Evolutionary conservation across 805 yeast genomes (phyloP), one percentile per base, ranked within the genome.

Genomic region (Kuraishia piskuri): DNA sequence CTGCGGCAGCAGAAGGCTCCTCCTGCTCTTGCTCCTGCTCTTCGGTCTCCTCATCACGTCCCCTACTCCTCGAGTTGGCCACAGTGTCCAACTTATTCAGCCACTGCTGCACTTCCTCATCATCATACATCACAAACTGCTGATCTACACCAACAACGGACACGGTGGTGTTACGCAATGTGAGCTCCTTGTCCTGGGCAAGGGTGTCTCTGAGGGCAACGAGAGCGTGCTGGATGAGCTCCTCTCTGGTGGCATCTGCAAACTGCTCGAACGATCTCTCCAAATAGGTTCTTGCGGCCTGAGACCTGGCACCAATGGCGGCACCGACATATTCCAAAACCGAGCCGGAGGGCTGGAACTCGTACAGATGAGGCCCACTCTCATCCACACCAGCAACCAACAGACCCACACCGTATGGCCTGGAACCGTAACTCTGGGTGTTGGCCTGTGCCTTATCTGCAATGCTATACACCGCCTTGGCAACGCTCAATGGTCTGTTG

Each of bases 341-440:
- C 23, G 92, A 84, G 1, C 99, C 99, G 8, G 96, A 86, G 19
- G 99, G 99, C 67, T 88, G 92, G 71, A 94, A 94, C 74, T 94
- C 99, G 68, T 82, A 84, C 57, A 94, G 72, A 69, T 94, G 99
- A 8, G 98, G 87, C 14, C 99, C 99, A 26, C 90, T 80, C 66
- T 88, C 96, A 67, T 94, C 99, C 68, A 82, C 79, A 20, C 99
- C 99, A 17, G 88, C 84, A 50, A 94, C 80, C 55, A 94, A 74
- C 58, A 94, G 76, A 2, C 99, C 99, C 22, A 94, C 99, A 59
- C 99, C 99, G 66, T 94, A 94, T 9, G 99, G 99, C 70, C 99
- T 84, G 10, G 92, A 86, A 7, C 98, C 98, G 63, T 94, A 90
- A 56, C 88, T 83, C 72, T 94, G 98, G 46, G 99, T 94, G 72